Conservation (phyloP, 202 grass and related monocot genomes). For the Saccharum hybrid region DNA sequence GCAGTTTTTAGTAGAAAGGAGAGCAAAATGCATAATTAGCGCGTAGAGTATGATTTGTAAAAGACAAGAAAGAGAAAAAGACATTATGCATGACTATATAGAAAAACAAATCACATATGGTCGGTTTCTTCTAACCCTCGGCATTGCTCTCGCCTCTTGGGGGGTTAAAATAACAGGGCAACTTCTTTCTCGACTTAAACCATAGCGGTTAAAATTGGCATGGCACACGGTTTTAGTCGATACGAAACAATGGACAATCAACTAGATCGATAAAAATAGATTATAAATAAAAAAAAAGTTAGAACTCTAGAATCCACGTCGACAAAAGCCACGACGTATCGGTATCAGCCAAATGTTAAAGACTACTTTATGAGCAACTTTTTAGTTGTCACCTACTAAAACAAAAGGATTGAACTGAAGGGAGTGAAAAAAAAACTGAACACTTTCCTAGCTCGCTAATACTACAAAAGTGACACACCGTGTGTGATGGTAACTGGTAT, state of each 20-base stretch:
- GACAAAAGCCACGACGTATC: background rate
- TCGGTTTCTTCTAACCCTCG: too few species aligned
- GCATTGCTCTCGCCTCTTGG: background rate
- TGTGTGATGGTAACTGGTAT: too few species aligned
- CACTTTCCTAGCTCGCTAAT: background rate
- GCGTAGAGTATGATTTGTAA: too few species aligned
- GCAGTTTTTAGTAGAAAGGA: too few species aligned
- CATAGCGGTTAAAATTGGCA: background rate
- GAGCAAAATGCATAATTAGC: too few species aligned
- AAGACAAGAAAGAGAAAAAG: too few species aligned
- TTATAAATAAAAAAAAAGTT: background rate
- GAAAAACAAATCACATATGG: too few species aligned
- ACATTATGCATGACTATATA: too few species aligned
- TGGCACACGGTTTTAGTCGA: background rate
- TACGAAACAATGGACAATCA: too few species aligned
- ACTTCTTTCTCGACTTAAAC: background rate
- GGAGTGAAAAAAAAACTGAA: too few species aligned
- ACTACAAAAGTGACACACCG: background rate
- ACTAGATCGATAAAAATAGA: background rate
- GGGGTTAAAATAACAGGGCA: background rate
- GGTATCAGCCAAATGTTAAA: background rate
- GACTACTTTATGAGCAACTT: background rate
- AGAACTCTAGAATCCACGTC: background rate
- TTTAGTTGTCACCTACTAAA: too few species aligned
- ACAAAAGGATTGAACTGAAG: background rate